Evolutionary conservation across 345 rosid genomes (phyloP).

Genomic region (Melastoma malabathricum): DNA sequence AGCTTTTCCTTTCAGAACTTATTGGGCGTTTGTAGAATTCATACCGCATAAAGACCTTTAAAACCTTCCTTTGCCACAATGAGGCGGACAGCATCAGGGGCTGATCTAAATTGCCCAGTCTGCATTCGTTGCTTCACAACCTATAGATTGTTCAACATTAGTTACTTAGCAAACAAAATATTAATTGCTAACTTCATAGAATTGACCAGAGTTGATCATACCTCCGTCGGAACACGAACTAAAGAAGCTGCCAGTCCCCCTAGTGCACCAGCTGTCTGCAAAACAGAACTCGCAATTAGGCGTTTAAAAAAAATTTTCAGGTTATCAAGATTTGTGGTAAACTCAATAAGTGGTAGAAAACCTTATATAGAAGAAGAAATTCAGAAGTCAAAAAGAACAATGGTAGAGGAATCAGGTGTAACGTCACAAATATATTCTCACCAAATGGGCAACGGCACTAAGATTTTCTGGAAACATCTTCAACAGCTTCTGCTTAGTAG

Average conservation of each 20-base stretch:
- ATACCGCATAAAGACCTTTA: constrained; percentile 83
- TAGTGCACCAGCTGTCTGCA: constrained; percentile 85
- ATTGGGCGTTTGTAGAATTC: background rate
- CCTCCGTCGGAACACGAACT: constrained; percentile 95
- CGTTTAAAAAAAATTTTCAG: constrained; percentile 1
- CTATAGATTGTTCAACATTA: constrained; percentile 19
- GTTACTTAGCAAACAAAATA: too few relatives aligned
- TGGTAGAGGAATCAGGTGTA: too few relatives aligned
- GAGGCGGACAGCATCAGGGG: constrained; percentile 71
- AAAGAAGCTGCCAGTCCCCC: constrained; percentile 94
- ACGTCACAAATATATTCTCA: constrained; percentile 15
- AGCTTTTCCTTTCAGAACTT: too few relatives aligned
- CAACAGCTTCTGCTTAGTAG: constrained; percentile 76
- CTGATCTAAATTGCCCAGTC: constrained; percentile 79
- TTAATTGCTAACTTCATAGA: too few relatives aligned
- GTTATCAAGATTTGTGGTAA: background rate
- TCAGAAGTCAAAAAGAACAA: too few relatives aligned
- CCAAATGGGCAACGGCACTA: constrained; percentile 83
- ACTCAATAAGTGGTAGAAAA: too few relatives aligned
- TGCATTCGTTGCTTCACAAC: constrained; percentile 97
- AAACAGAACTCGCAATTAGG: constrained; percentile 3
- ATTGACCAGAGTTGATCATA: constrained; percentile 5
- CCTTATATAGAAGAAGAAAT: too few relatives aligned
- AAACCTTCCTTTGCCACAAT: constrained; percentile 68
- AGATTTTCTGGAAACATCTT: constrained; percentile 68